phyloP scores from a whole-genome alignment of 1,139 yeast species.

The Taiozyma sp. region DNA sequence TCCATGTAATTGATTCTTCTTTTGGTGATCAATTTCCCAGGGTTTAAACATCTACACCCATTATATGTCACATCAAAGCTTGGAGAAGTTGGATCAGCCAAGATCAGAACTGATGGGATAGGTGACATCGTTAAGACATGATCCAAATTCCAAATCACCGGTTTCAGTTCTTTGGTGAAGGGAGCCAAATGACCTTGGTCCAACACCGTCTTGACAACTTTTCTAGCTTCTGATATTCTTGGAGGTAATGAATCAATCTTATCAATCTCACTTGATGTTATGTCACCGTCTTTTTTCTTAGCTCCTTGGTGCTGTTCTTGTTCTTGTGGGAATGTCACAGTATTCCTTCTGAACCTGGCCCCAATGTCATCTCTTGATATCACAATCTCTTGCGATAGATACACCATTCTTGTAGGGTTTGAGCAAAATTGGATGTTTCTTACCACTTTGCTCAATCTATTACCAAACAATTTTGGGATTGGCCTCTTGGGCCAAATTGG shows the following conservation, averaged over 20 bases:
- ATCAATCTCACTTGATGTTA: constrained; percentile 22
- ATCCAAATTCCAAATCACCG: constrained; percentile 68
- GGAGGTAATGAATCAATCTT: constrained; percentile 29
- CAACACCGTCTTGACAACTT: constrained; percentile 69
- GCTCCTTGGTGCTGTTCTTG: constrained; percentile 6
- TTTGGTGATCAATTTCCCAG: constrained; percentile 52
- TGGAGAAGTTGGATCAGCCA: constrained; percentile 69
- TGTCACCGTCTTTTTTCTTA: constrained; percentile 11
- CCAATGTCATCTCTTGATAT: constrained; percentile 70
- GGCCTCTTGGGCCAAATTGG: constrained; percentile 67
- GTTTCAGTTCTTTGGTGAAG: constrained; percentile 54
- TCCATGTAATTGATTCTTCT: constrained; percentile 63
- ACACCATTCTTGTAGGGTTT: constrained; percentile 76
- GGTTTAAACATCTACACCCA: constrained; percentile 76
- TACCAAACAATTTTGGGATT: constrained; percentile 68
- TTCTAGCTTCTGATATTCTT: constrained; percentile 59
- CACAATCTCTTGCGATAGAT: constrained; percentile 80
- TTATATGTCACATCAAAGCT: constrained; percentile 72
- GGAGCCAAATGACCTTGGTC: constrained; percentile 92
- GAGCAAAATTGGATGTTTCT: constrained; percentile 67
- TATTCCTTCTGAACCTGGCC: constrained; percentile 65
- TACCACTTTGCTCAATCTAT: constrained; percentile 57
- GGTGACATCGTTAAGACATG: constrained; percentile 70
- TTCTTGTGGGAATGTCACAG: constrained; percentile 46
- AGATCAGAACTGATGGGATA: constrained; percentile 62